These are phyloP conservation scores for Astrocystis sublimbata DNA, from an alignment of 495 filamentous ascomycete genomes.

Conservation along the genomic window DNA sequence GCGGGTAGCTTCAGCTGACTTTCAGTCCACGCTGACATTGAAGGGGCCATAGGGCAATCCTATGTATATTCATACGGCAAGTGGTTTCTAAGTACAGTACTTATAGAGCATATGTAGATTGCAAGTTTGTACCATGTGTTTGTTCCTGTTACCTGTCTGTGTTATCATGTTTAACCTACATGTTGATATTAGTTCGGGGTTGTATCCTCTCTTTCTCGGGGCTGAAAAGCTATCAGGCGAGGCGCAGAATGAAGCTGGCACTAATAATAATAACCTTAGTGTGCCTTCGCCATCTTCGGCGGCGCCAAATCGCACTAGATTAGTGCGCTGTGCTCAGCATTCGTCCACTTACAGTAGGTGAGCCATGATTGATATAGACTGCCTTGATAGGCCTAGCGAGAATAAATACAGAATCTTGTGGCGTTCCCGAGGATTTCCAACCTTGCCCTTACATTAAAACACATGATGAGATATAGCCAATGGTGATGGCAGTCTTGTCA, in stretches of 20 bases:
- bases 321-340: too few species aligned
- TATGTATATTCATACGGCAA: neutral
- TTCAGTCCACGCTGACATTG: neutral
- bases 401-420: neutral
- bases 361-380: neutral
- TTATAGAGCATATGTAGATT: too few species aligned
- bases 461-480: neutral
- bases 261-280: neutral
- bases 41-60: neutral
- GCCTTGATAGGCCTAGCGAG: constrained; percentile 4
- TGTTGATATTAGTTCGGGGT: too few species aligned
- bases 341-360: neutral
- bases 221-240: neutral
- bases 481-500: neutral
- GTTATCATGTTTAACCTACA: too few species aligned
- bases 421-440: neutral
- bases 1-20: neutral
- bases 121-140: too few species aligned
- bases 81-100: too few species aligned
- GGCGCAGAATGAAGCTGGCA: too few species aligned
- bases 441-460: neutral
- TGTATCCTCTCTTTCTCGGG: too few species aligned
- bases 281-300: too few species aligned
- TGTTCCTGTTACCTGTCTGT: too few species aligned
- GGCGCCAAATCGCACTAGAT: too few species aligned